Conservation (phyloP, 179 eudicot genomes). For the Camellia oleifera region DNA sequence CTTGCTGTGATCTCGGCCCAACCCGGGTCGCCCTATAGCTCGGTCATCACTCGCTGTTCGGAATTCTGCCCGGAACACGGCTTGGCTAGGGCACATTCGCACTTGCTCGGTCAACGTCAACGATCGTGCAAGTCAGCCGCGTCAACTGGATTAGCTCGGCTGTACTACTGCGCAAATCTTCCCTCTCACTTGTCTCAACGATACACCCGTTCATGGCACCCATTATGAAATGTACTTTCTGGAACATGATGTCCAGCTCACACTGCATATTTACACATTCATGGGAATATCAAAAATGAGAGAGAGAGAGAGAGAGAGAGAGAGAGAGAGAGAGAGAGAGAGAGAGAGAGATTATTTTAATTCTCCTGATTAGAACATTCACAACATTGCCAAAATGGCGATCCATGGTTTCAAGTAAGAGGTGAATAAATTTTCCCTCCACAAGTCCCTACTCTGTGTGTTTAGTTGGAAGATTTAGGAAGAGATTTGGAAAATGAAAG, state of each 20-base stretch:
- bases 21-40: too few relatives aligned
- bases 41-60: too few relatives aligned
- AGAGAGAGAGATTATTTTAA: not conserved
- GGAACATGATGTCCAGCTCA: slow-evolving; percentile 98
- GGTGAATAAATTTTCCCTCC: slow-evolving; percentile 54
- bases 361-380: slow-evolving; percentile 20
- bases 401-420: slow-evolving; percentile 96
- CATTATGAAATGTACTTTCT: slow-evolving; percentile 97
- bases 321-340: not conserved
- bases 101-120: too few relatives aligned
- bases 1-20: too few relatives aligned
- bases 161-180: too few relatives aligned
- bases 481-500: too few relatives aligned
- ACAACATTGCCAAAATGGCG: slow-evolving; percentile 99
- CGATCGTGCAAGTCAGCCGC: too few relatives aligned
- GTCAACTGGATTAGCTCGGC: too few relatives aligned
- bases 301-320: not conserved
- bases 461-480: too few relatives aligned
- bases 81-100: too few relatives aligned
- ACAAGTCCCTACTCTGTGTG: too few relatives aligned
- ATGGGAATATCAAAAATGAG: not conserved
- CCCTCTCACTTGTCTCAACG: slow-evolving; percentile 54
- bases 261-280: slow-evolving; percentile 48
- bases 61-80: too few relatives aligned
- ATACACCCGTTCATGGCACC: slow-evolving; percentile 98